Evolutionary conservation across 192 early-diverging fungal species (phyloP).

Genomic region (Podila epicladia): DNA sequence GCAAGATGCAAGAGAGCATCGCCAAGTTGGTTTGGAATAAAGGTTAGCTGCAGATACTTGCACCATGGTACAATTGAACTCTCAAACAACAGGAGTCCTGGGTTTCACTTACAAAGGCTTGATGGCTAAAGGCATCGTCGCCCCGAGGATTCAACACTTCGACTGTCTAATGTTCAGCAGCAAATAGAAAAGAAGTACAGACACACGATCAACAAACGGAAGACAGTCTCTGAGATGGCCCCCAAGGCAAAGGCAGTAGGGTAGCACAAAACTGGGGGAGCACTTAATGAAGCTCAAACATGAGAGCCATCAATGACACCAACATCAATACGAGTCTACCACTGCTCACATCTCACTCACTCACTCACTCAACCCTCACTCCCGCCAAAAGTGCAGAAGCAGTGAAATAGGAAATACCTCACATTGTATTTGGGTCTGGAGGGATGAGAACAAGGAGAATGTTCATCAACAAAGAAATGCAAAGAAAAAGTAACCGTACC

Average conservation of each 20-base stretch:
- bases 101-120: slow-evolving; percentile 26
- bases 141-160: slow-evolving; percentile 27
- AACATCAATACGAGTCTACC: too few relatives aligned
- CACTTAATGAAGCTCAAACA: too few relatives aligned
- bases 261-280: neutral
- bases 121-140: slow-evolving; percentile 3
- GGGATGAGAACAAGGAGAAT: too few relatives aligned
- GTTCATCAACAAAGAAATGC: too few relatives aligned
- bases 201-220: neutral
- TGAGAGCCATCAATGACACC: too few relatives aligned
- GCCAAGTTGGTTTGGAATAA: neutral
- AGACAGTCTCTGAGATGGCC: neutral
- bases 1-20: neutral
- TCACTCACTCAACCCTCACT: too few relatives aligned
- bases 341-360: too few relatives aligned
- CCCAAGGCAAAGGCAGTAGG: neutral
- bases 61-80: too few relatives aligned
- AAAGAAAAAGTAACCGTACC: too few relatives aligned
- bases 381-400: too few relatives aligned
- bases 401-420: too few relatives aligned
- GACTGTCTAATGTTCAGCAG: slow-evolving; percentile 9
- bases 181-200: neutral
- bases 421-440: too few relatives aligned
- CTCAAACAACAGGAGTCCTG: neutral
- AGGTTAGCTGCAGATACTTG: slow-evolving; percentile 2